Conservation (phyloP, 2,329 filamentous ascomycete species). For the Ophiosphaerella narmari region DNA sequence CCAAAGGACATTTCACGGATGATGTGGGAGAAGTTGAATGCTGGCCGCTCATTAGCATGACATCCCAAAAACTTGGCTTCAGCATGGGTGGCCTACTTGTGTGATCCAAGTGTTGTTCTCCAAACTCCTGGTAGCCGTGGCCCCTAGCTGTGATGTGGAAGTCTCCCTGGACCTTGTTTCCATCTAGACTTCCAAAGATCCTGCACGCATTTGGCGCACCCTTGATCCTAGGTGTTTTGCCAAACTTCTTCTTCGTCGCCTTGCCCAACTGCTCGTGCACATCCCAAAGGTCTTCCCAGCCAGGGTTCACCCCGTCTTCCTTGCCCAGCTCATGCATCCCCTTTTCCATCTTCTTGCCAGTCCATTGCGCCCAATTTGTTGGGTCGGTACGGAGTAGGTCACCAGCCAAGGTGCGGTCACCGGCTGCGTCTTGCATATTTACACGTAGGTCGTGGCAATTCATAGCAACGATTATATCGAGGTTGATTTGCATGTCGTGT, state of each 20-base stretch:
- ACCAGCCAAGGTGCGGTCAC: slow-evolving; percentile 86
- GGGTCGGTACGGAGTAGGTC: slow-evolving; percentile 73
- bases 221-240: slow-evolving; percentile 73
- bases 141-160: slow-evolving; percentile 96
- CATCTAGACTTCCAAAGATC: slow-evolving; percentile 84
- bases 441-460: slow-evolving; percentile 84
- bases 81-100: slow-evolving; percentile 59
- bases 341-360: slow-evolving; percentile 67
- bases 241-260: slow-evolving; percentile 68
- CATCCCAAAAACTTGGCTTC: not conserved
- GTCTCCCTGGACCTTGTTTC: slow-evolving; percentile 97
- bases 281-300: slow-evolving; percentile 73
- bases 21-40: slow-evolving; percentile 97
- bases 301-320: slow-evolving; percentile 33
- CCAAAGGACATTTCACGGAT: slow-evolving; percentile 96
- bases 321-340: slow-evolving; percentile 51
- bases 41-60: slow-evolving; percentile 50
- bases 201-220: slow-evolving; percentile 74
- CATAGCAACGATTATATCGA: slow-evolving; percentile 93
- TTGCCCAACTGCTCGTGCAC: slow-evolving; percentile 86
- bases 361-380: slow-evolving; percentile 83
- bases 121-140: slow-evolving; percentile 87
- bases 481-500: slow-evolving; percentile 88
- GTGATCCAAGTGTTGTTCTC: slow-evolving; percentile 77
- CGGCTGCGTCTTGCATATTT: slow-evolving; percentile 94